Base-by-base conservation (phyloP, 2,329 filamentous ascomycete species). In the Pseudogymnoascus sp. region DNA sequence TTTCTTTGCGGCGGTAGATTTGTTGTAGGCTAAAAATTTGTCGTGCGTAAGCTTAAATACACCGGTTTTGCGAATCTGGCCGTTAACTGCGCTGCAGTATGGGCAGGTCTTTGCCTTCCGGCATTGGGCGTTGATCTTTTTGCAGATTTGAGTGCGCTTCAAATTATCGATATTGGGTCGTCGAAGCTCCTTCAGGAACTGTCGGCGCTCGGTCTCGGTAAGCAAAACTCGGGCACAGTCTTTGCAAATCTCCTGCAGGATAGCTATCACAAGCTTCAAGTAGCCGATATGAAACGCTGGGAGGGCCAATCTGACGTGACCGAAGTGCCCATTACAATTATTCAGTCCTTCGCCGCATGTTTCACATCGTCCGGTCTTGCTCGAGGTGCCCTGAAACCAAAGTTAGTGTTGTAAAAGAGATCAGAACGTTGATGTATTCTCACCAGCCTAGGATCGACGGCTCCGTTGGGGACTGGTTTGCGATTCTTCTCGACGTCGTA, bases 231-330 rank as follows among this genome's bases (percentile, higher is more conserved):
- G 83, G 22, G 90, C 90, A 72, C 94, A 99, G 70, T 92, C 86
- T 73, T 96, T 99, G 85, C 94, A 99, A 66, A 99, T 95, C 70
- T 94, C 89, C 72, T 97, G 92, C 22, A 99, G 80, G 61, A 96
- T 92, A 47, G 87, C 87, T 71, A 96, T 93, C 65, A 94, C 91
- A 72, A 95, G 91, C 72, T 91, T 94, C 68, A 99, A 83, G 72
- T 97, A 99, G 37, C 94, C 94, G 66, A 97, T 91, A 72, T 99
- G 94, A 71, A 97, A 97, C 43, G 89, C 91, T 3, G 94, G 94
- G 59, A 99, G 79, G 1, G 93, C 90, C 12, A 99, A 83, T 69
- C 90, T 86, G 69, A 99, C 89, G 74, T 97, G 88, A 54, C 94
- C 94, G 70, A 97, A 99, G 74, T 99, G 94, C 11, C 94, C 94